Evolutionary conservation across 2,329 filamentous ascomycete species (phyloP), one percentile per base, ranked within the genome.

Genomic region (Pseudogymnoascus sp.): DNA sequence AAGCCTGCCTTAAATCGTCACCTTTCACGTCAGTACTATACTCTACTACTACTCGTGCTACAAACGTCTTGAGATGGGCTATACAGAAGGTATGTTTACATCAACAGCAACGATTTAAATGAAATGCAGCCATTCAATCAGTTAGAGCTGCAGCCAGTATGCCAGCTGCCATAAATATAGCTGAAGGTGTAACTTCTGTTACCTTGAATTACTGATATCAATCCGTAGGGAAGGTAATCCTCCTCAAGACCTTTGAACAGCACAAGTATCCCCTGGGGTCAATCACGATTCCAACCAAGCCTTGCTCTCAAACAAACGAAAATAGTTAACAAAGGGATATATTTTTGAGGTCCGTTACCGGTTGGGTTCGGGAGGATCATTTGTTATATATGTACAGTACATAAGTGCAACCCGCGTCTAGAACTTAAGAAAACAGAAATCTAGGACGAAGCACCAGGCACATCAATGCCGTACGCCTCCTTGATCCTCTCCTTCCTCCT

Each of bases 391-490:
- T 59, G 36, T 59, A 59, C 57, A 59, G 33, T 59, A 40, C 57
- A 40, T 37, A 59, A 39, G 29, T 54, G n/a, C 26, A 54, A 54
- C 33, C 47, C n/a, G 57, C 15, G 35, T 59, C 57, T 59, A 39
- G 57, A 40, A 31, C 15, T 8, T n/a, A 26, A 15, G 17, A 4
- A 59, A 59, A 40, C 33, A 40, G 33, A 39, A 59, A 39, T 59
- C 36, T 59, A 59, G 57, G 36, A 40, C 24, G 57, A 37, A 2
- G 65, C 69, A 13, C 65, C 66, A 24, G 71, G 70, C 13, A 90
- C 84, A 66, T 89, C 86, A 66, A 89, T 82, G 61, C 86, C 86
- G 69, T 90, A 90, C 67, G 81, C 83, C 72, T 85, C 82, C 77
- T 87, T 84, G 72, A 90, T 79, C 68, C 84, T 78, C 73, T 87